phyloP scores from a whole-genome alignment of 805 yeast genomes.

The Kuraishia cidri region DNA sequence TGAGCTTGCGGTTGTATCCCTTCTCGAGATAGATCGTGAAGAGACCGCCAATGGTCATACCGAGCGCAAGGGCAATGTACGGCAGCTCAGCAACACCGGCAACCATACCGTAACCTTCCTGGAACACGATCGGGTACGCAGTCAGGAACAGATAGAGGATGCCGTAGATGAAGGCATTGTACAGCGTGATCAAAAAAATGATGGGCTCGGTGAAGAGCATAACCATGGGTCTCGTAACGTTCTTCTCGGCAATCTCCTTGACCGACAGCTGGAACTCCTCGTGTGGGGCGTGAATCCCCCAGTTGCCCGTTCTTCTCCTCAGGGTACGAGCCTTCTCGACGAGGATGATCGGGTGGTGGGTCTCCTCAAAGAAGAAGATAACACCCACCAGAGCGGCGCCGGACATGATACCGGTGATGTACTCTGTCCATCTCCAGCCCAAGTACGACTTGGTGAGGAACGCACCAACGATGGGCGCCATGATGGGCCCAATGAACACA shows the following conservation, averaged over 20 bases:
- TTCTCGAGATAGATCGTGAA: conserved; percentile 47
- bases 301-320: conserved; percentile 64
- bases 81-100: conserved; percentile 72
- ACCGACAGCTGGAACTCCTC: conserved; percentile 51
- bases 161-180: conserved; percentile 76
- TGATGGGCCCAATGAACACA: conserved; percentile 72
- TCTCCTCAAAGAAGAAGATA: conserved; percentile 47
- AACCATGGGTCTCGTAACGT: conserved; percentile 55
- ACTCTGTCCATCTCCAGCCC: conserved; percentile 77
- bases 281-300: conserved; percentile 77
- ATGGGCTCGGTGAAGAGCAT: conserved; percentile 71
- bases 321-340: conserved; percentile 53
- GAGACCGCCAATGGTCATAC: conserved; percentile 51
- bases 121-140: conserved; percentile 70
- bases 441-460: conserved; percentile 51
- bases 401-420: conserved; percentile 58
- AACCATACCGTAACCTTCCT: conserved; percentile 47
- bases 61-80: conserved; percentile 66
- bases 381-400: conserved; percentile 27
- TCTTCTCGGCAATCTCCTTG: conserved; percentile 52
- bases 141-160: conserved; percentile 65
- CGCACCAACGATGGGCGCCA: conserved; percentile 75
- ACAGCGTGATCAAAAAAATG: conserved; percentile 55
- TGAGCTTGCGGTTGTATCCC: conserved; percentile 35
- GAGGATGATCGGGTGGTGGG: conserved; percentile 64